These are phyloP conservation scores for Chrysopogon serrulatus DNA, from an alignment of 176 grass and related monocot genomes.

Conservation along the genomic window DNA sequence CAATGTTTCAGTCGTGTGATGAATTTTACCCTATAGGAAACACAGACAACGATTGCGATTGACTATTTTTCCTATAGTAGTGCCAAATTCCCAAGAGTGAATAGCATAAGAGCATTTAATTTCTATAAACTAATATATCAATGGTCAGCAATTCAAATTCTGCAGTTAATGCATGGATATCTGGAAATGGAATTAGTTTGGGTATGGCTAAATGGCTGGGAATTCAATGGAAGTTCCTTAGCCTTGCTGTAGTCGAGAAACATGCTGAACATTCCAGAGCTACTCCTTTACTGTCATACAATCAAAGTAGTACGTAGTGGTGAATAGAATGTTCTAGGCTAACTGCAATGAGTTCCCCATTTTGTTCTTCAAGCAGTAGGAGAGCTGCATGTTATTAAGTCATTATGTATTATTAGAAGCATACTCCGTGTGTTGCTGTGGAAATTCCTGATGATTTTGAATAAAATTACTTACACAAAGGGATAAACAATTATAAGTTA, in stretches of 20 bases:
- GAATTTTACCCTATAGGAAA: neutral
- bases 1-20: neutral
- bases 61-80: neutral
- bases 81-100: neutral
- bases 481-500: too few species aligned
- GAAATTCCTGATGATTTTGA: too few species aligned
- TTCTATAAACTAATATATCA: neutral
- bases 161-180: neutral
- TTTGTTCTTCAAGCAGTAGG: neutral
- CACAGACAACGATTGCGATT: neutral
- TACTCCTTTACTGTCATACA: neutral
- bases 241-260: neutral
- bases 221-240: neutral
- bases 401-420: too few species aligned
- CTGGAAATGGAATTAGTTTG: constrained; percentile 11
- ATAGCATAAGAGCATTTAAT: neutral
- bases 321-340: neutral
- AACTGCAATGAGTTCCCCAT: neutral
- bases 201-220: neutral
- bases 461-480: too few species aligned
- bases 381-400: neutral
- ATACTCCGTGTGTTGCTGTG: too few species aligned
- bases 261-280: neutral
- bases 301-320: neutral
- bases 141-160: neutral